A percentile compares a stretch with the other conserved stretches of the same genome.
These are phyloP conservation scores for Scalesia atractyloides DNA, from an alignment of 129 eudicot genomes.

Conservation along the genomic window DNA sequence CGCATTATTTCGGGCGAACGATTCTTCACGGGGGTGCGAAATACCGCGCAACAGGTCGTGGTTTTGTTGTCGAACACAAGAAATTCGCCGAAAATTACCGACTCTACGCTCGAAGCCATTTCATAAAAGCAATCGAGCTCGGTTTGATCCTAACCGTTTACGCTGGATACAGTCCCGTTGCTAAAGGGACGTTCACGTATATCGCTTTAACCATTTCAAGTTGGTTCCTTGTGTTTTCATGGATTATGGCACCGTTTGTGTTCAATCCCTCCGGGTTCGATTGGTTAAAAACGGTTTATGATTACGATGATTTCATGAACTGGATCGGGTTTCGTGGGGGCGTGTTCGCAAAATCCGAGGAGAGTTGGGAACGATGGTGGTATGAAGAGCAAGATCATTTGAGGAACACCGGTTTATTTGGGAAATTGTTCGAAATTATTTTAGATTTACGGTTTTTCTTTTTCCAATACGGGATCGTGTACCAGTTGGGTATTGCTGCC, in stretches of 20 bases:
- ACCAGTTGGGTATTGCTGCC: conserved; percentile 85
- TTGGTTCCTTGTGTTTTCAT: conserved; percentile 89
- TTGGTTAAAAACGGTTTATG: conserved; percentile 93
- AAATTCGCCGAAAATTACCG: conserved; percentile 85
- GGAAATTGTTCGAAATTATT: conserved; percentile 67
- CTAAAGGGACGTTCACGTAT: conserved; percentile 81
- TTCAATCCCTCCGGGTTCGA: conserved; percentile 94
- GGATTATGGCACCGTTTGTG: conserved; percentile 91
- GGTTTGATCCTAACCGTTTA: conserved; percentile 82
- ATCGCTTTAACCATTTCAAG: conserved; percentile 78
- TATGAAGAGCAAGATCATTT: conserved; percentile 94
- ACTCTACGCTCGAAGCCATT: conserved; percentile 88
- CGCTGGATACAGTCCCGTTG: conserved; percentile 79
- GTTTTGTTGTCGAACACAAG: conserved; percentile 96
- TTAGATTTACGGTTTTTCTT: conserved; percentile 88
- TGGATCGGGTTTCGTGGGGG: conserved; percentile 94
- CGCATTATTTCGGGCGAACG: conserved; percentile 94
- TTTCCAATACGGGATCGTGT: conserved; percentile 87
- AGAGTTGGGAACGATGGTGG: conserved; percentile 99
- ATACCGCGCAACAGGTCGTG: conserved; percentile 98
- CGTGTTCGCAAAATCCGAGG: conserved; percentile 77
- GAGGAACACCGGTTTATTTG: conserved; percentile 87
- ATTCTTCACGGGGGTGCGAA: conserved; percentile 98
- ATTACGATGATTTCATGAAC: conserved; percentile 83
- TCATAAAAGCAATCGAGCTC: conserved; percentile 86